Evolutionary conservation across 73 alveolate genomes (phyloP).

Genomic region (Paramecium sonneborni): DNA sequence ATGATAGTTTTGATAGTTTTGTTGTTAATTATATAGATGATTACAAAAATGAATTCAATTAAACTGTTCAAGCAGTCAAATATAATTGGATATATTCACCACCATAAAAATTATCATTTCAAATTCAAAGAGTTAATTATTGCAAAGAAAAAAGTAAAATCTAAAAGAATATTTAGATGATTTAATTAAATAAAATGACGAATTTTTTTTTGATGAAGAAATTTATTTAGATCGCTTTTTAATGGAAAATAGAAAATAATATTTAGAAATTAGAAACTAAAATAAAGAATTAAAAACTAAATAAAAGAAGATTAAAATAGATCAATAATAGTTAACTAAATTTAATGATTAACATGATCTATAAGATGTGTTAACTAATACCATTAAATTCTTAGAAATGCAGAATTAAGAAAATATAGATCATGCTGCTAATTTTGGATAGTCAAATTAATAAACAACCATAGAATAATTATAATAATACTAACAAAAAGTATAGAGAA

Average conservation of each 20-base stretch:
- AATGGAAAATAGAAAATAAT: conserved; percentile 64
- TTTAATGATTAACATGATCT: conserved; percentile 46
- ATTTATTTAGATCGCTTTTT: conserved; percentile 82
- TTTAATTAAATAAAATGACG: conserved; percentile 67
- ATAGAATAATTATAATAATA: conserved; percentile 12
- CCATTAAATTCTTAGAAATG: neutral
- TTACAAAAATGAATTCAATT: conserved; percentile 61
- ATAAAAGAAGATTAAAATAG: conserved; percentile 40
- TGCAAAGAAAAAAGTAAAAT: conserved; percentile 58
- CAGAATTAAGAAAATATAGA: neutral
- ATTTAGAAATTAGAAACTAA: conserved; percentile 61
- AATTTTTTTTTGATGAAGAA: conserved; percentile 78
- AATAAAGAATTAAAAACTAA: conserved; percentile 60
- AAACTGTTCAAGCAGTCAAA: conserved; percentile 65
- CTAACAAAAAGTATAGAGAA: neutral
- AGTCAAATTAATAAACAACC: neutral
- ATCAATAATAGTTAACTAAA: conserved; percentile 43
- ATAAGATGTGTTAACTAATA: neutral
- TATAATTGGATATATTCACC: conserved; percentile 70
- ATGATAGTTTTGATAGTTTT: conserved; percentile 81
- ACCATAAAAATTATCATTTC: conserved; percentile 73
- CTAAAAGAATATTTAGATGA: neutral
- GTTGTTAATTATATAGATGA: conserved; percentile 63
- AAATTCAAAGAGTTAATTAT: conserved; percentile 72
- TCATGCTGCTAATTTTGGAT: conserved; percentile 64